Evolutionary conservation across 148 eudicot genomes (phyloP).

Genomic region (Suaeda aralocaspica): DNA sequence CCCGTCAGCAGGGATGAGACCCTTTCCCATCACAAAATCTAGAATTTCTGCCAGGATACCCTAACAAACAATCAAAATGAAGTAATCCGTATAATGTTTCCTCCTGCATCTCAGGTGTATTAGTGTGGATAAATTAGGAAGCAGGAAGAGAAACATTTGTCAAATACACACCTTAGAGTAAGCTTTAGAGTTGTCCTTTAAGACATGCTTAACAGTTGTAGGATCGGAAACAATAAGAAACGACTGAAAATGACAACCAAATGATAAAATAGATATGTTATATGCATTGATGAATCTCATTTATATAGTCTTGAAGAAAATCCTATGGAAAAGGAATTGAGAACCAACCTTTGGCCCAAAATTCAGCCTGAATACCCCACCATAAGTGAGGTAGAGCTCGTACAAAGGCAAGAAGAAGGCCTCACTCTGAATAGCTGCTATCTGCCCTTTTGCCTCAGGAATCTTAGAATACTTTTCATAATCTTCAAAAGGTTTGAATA

Average conservation of each 20-base stretch:
- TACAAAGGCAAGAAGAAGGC: slow-evolving; percentile 88
- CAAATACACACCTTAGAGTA: slow-evolving; percentile 73
- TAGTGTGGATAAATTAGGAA: not conserved
- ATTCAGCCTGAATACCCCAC: slow-evolving; percentile 86
- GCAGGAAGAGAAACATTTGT: slow-evolving; percentile 3
- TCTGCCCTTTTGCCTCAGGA: slow-evolving; percentile 83
- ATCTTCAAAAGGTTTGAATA: slow-evolving; percentile 45
- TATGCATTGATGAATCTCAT: not conserved
- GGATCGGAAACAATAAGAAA: slow-evolving; percentile 98
- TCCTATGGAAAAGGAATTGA: slow-evolving; percentile 2
- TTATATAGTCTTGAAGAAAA: not conserved
- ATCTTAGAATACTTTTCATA: slow-evolving; percentile 47
- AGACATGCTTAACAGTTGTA: slow-evolving; percentile 72
- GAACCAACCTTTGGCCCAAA: slow-evolving; percentile 94
- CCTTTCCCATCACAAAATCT: slow-evolving; percentile 98
- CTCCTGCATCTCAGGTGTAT: not conserved
- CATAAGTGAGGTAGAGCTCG: slow-evolving; percentile 92
- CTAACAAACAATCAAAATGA: slow-evolving; percentile 29
- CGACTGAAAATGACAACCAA: slow-evolving; percentile 55
- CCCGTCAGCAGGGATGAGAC: slow-evolving; percentile 98
- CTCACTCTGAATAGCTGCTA: slow-evolving; percentile 66
- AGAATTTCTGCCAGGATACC: slow-evolving; percentile 92
- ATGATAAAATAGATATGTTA: not conserved
- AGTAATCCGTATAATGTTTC: slow-evolving; percentile 1
- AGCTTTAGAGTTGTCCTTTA: slow-evolving; percentile 78